phyloP scores from a whole-genome alignment of 495 filamentous ascomycete genomes.

The Penicillium fimorum region DNA sequence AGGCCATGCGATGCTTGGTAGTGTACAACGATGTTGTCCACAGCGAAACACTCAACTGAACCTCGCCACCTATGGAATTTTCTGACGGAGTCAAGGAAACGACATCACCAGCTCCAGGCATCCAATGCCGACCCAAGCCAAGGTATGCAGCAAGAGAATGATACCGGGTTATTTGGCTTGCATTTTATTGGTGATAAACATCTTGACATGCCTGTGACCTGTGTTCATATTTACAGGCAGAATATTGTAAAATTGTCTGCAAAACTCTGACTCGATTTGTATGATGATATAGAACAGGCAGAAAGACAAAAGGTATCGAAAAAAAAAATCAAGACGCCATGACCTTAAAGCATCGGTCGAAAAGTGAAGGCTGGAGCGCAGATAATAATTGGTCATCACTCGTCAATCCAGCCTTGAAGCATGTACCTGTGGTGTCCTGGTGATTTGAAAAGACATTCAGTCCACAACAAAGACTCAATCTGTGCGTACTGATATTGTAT shows the following conservation, averaged over 20 bases:
- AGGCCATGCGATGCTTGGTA: no score
- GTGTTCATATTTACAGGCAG: not conserved
- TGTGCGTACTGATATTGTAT: constrained; percentile 10
- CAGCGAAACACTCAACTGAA: not conserved
- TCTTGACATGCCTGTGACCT: not conserved
- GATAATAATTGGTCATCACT: constrained; percentile 24
- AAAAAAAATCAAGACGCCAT: constrained; percentile 24
- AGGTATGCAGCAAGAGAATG: not conserved
- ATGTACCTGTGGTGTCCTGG: not conserved
- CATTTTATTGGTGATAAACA: not conserved
- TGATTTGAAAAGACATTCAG: not conserved
- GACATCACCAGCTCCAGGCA: not conserved
- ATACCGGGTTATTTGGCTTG: not conserved
- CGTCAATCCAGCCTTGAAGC: constrained; percentile 17
- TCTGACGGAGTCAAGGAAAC: not conserved
- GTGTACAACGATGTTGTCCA: not conserved
- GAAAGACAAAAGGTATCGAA: constrained; percentile 23
- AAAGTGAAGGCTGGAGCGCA: constrained; percentile 15
- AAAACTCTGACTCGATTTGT: constrained; percentile 11
- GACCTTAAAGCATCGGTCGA: constrained; percentile 13
- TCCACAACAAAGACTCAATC: not conserved
- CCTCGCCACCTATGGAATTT: not conserved
- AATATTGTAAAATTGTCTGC: not conserved
- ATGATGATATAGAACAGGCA: constrained; percentile 17
- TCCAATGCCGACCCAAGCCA: not conserved